Conservation (phyloP, 768 basidiomycete genomes). For the Pluteus cervinus region DNA sequence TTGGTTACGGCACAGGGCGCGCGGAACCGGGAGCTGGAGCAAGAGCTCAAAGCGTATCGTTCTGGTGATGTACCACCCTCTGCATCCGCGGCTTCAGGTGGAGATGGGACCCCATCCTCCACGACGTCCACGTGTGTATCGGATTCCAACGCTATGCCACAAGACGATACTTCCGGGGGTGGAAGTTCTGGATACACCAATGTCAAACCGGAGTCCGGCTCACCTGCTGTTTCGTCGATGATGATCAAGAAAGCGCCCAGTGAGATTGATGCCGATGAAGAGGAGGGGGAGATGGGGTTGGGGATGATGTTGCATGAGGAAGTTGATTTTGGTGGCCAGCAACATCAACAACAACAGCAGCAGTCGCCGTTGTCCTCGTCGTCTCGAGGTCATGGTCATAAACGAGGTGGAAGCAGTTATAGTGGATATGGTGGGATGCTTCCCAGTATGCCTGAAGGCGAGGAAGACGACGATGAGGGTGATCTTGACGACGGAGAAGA, state of each 20-base stretch:
- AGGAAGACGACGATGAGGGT: constrained; percentile 3
- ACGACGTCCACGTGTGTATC: too few species aligned
- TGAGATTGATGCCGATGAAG: too few species aligned
- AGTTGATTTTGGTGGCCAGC: not conserved
- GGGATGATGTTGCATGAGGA: constrained; percentile 20
- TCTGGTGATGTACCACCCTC: constrained; percentile 18
- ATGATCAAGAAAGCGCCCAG: too few species aligned
- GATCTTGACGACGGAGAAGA: constrained; percentile 3
- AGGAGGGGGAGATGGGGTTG: constrained; percentile 3
- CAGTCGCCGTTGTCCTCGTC: constrained; percentile 1
- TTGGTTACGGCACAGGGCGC: constrained; percentile 76
- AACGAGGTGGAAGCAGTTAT: not conserved
- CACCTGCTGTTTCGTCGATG: too few species aligned
- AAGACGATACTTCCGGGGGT: too few species aligned
- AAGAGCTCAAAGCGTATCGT: constrained; percentile 50
- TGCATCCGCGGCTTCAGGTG: constrained; percentile 5
- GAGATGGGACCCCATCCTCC: too few species aligned
- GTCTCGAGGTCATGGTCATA: not conserved
- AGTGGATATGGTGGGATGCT: constrained; percentile 15
- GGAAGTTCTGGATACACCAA: too few species aligned
- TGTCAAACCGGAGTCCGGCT: too few species aligned
- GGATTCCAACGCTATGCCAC: too few species aligned
- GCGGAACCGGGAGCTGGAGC: constrained; percentile 75
- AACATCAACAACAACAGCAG: constrained; percentile 4
- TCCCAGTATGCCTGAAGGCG: constrained; percentile 25